Percentiles rank a stretch among this genome's conserved stretches.
Evolutionary conservation across 768 basidiomycete species (phyloP).

Genomic region (Lentinula edodes): DNA sequence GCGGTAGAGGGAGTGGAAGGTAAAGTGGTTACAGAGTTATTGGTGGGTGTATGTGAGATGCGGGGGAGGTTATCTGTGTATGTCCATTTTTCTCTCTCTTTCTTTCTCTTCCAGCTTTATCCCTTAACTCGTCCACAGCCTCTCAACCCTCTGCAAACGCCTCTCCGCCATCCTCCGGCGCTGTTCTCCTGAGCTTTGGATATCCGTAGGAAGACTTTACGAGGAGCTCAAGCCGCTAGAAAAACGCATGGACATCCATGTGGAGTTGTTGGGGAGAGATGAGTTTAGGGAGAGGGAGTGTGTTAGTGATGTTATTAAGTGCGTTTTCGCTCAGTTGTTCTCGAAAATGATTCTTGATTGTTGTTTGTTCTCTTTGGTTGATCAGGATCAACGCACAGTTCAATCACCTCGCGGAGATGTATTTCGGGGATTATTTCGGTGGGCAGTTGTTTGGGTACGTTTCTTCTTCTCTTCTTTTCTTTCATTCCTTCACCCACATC

Average conservation of each 20-base stretch:
- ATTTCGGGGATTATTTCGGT: conserved; percentile 59
- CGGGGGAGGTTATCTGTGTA: conserved; percentile 23
- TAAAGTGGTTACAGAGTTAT: conserved; percentile 10
- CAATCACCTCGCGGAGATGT: conserved; percentile 85
- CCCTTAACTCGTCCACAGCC: conserved; percentile 62
- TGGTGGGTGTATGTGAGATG: conserved; percentile 93
- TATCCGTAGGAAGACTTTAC: conserved; percentile 77
- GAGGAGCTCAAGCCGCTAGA: conserved; percentile 86
- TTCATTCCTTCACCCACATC: background rate
- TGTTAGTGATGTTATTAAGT: conserved; percentile 86
- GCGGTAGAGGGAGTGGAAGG: background rate
- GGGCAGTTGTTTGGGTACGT: background rate
- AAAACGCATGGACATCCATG: conserved; percentile 87
- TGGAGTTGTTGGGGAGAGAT: conserved; percentile 77
- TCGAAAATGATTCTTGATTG: background rate
- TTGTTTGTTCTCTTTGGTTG: background rate
- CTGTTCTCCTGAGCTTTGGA: conserved; percentile 81
- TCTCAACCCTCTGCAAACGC: conserved; percentile 82
- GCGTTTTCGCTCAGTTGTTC: conserved; percentile 19
- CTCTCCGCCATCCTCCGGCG: conserved; percentile 80
- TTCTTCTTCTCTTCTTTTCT: background rate
- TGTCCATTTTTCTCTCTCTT: background rate
- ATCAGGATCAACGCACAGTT: conserved; percentile 81
- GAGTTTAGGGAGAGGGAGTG: conserved; percentile 95
- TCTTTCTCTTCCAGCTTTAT: background rate